Percentiles rank a stretch among this genome's conserved stretches.
Evolutionary conservation across 2,329 filamentous ascomycete species (phyloP).

Genomic region (Cordyceps pruinosa): DNA sequence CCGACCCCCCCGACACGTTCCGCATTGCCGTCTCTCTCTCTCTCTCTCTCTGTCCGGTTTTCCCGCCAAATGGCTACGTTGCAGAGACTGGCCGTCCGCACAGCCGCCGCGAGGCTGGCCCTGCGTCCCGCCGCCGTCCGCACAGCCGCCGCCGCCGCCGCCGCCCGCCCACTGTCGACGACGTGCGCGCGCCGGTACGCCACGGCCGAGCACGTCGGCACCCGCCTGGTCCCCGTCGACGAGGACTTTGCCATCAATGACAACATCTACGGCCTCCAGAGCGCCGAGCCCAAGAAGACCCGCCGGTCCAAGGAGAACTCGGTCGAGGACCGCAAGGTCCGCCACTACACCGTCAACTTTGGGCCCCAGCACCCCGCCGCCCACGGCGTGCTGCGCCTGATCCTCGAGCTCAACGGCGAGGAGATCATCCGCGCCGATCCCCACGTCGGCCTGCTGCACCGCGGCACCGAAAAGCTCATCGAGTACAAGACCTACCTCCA

Average conservation of each 20-base stretch:
- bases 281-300: slow-evolving; percentile 33
- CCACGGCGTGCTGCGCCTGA: slow-evolving; percentile 94
- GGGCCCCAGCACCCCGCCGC: slow-evolving; percentile 97
- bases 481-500: slow-evolving; percentile 99
- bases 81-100: slow-evolving; percentile 64
- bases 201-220: slow-evolving; percentile 43
- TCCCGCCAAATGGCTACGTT: slow-evolving; percentile 60
- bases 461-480: slow-evolving; percentile 98
- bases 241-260: slow-evolving; percentile 52
- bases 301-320: slow-evolving; percentile 43
- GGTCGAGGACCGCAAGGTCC: slow-evolving; percentile 69
- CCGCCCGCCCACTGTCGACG: slow-evolving; percentile 58
- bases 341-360: slow-evolving; percentile 99
- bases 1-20: not conserved
- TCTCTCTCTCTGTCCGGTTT: slow-evolving; percentile 23
- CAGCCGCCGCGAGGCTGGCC: slow-evolving; percentile 59
- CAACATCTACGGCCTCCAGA: slow-evolving; percentile 42
- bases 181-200: slow-evolving; percentile 57
- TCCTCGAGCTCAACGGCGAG: slow-evolving; percentile 95
- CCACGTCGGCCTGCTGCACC: slow-evolving; percentile 91
- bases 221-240: slow-evolving; percentile 59
- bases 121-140: slow-evolving; percentile 36
- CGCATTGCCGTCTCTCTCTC: slow-evolving; percentile 17
- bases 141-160: slow-evolving; percentile 32
- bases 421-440: slow-evolving; percentile 95